Base-by-base conservation (phyloP, 108 stramenopile genomes). In the Cyclostephanos tholiformis region DNA sequence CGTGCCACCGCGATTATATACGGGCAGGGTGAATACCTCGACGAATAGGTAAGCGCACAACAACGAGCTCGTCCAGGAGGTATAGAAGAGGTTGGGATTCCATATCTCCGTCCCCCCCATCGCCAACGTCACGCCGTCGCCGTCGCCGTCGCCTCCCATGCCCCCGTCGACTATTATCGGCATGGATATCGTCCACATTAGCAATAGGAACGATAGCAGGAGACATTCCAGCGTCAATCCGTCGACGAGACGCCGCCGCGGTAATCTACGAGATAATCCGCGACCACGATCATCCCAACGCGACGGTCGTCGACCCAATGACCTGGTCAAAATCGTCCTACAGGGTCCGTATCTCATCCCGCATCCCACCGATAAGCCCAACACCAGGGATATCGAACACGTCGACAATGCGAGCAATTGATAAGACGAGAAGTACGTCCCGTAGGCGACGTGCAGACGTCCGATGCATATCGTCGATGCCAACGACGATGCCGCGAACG, bases 31-130 rank as follows among this genome's bases (percentile, higher is more conserved):
- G 0, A 36, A 20, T 9, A 79, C 52, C 27, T 79, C 79, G 0
- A 79, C 49, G 22, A 26, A 53, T 13, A 79, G 44, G 39, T 73
- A 73, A 17, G 59, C 65, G 61, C 49, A 30, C 16, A 79, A 39
- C 36, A 72, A 9, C n/a, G 8, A 56, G 46, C 70, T 67, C 11
- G 52, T 27, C 79, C 79, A 79, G 20, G 39, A 46, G 16, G 79
- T 67, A 53, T 73, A 79, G 35, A 79, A 79, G 17, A 79, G 50
- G 25, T 79, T 79, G 67, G 79, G 71, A 63, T 79, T 79, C 79
- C 79, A 79, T 53, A 79, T 69, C 27, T 68, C 67, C 12, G 4
- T 38, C 29, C 79, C 79, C 8, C 25, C 17, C 56, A 73, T 60
- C 3, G 67, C 79, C 36, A 79, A 43, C 20, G 55, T 58, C 29